Conservation (phyloP, 345 rosid species). For the Lepidium sativum region DNA sequence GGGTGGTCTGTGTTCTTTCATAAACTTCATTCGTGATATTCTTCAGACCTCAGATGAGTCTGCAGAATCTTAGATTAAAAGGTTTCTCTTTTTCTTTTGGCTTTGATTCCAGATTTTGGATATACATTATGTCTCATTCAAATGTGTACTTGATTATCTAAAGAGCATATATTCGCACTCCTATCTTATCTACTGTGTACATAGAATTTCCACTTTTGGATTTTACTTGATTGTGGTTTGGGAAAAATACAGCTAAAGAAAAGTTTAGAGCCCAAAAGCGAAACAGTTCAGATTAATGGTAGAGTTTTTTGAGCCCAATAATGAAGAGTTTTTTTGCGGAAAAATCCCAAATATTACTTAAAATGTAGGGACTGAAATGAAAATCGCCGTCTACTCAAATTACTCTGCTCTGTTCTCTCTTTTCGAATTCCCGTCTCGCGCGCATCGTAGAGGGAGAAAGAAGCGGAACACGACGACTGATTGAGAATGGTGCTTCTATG, state of each 20-base stretch:
- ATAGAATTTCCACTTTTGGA: not conserved
- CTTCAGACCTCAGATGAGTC: constrained; percentile 38
- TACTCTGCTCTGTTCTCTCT: not conserved
- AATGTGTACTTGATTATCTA: constrained; percentile 11
- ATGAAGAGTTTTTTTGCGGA: not conserved
- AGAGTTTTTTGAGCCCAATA: too few relatives aligned
- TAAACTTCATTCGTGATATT: constrained; percentile 65
- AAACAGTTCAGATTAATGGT: not conserved
- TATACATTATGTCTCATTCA: constrained; percentile 7
- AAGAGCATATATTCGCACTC: constrained; percentile 9
- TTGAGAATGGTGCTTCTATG: constrained; percentile 57
- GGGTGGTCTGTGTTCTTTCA: constrained; percentile 90
- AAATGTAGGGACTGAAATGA: constrained; percentile 19
- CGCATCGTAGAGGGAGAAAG: constrained; percentile 12
- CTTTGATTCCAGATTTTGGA: constrained; percentile 16
- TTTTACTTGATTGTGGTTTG: not conserved
- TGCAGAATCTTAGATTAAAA: constrained; percentile 8
- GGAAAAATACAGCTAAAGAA: not conserved
- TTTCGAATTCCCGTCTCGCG: constrained; percentile 26
- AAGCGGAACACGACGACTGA: constrained; percentile 5
- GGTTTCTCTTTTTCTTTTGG: not conserved
- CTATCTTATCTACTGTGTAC: not conserved
- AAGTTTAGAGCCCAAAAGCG: not conserved
- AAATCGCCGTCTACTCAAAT: constrained; percentile 1
- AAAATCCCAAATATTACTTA: not conserved